Percentiles rank a stretch among this genome's conserved stretches.
Evolutionary conservation across 805 yeast genomes (phyloP).

Genomic region (Spathaspora passalidarum): DNA sequence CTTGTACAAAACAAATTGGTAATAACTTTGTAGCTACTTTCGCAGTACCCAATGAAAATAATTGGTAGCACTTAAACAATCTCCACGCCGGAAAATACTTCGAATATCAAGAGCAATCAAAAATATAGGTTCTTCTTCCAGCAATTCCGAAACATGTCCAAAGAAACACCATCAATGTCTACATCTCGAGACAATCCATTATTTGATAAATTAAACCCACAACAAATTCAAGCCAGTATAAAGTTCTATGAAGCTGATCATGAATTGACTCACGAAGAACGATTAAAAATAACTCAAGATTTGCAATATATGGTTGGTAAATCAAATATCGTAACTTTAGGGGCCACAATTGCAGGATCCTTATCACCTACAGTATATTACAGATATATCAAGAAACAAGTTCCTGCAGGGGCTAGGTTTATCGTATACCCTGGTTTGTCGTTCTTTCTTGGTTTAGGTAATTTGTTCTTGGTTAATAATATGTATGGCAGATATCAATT

Average conservation of each 20-base stretch:
- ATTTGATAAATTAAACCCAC: constrained; percentile 23
- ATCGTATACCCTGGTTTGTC: constrained; percentile 34
- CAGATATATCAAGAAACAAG: constrained; percentile 8
- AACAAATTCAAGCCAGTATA: constrained; percentile 37
- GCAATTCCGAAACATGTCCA: neutral
- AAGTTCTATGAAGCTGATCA: constrained; percentile 41
- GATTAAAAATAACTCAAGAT: constrained; percentile 28
- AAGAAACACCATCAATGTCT: neutral
- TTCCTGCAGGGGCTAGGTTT: constrained; percentile 4
- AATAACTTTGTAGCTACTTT: too few relatives aligned
- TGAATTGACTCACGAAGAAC: constrained; percentile 26
- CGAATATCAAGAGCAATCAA: too few relatives aligned
- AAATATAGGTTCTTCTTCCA: too few relatives aligned
- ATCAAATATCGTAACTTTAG: constrained; percentile 24
- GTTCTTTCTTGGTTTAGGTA: constrained; percentile 25
- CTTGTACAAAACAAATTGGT: neutral
- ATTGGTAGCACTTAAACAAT: too few relatives aligned
- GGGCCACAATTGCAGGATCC: constrained; percentile 25
- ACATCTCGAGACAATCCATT: neutral
- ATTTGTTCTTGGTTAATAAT: constrained; percentile 17
- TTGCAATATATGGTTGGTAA: constrained; percentile 22
- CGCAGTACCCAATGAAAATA: too few relatives aligned
- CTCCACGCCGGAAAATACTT: too few relatives aligned
- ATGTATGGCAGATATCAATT: constrained; percentile 18
- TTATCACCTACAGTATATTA: constrained; percentile 29